A percentile compares a stretch with the other conserved stretches of the same genome.
phyloP scores from a whole-genome alignment of 192 early-diverging fungal species.

The Oehlia diaphana region DNA sequence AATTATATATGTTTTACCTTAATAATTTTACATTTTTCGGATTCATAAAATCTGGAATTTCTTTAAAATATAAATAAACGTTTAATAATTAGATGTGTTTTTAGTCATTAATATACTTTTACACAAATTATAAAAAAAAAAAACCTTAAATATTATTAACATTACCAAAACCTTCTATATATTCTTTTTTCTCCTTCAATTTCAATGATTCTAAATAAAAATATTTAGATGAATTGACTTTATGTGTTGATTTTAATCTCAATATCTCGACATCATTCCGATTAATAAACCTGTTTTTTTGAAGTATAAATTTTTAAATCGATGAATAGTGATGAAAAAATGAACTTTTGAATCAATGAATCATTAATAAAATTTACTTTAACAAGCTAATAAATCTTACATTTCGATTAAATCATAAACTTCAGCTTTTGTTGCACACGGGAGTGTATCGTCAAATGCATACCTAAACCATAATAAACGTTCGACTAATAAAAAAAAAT shows the following conservation, averaged over 20 bases:
- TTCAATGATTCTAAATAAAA: conserved; percentile 44
- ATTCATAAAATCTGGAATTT: conserved; percentile 56
- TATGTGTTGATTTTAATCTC: conserved; percentile 35
- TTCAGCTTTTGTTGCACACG: conserved; percentile 35
- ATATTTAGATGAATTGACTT: conserved; percentile 48
- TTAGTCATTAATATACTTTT: conserved; percentile 15
- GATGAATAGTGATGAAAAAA: background rate
- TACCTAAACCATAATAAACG: conserved; percentile 57
- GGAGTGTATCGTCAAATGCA: conserved; percentile 46
- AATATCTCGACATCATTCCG: conserved; percentile 51
- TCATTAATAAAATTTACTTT: background rate
- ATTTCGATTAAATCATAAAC: conserved; percentile 40
- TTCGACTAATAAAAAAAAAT: conserved; percentile 33
- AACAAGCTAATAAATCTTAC: conserved; percentile 13
- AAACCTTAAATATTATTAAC: background rate
- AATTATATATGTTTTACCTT: conserved; percentile 11
- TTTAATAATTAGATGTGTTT: background rate
- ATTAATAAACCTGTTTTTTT: conserved; percentile 40
- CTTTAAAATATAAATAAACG: conserved; percentile 30
- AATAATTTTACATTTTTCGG: conserved; percentile 49
- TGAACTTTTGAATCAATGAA: background rate
- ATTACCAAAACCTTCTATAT: conserved; percentile 56
- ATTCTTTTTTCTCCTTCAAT: conserved; percentile 49
- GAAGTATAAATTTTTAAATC: background rate
- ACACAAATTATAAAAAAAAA: too few relatives aligned